Base-by-base conservation (phyloP, 768 basidiomycete genomes). In the Lactarius psammicola region DNA sequence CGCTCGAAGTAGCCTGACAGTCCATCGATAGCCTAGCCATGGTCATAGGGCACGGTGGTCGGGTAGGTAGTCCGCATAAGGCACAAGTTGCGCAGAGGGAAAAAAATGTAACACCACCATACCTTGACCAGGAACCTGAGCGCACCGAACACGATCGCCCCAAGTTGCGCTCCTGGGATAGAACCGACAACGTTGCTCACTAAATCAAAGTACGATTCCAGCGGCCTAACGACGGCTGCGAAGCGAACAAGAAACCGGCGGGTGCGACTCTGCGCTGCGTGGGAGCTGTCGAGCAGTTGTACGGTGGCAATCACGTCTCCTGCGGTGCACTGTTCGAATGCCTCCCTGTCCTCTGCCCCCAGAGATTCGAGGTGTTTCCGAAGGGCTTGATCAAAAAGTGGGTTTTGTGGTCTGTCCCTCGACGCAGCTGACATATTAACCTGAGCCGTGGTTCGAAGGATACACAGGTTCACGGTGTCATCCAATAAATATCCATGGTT, bases 371-470 rank as follows among this genome's bases (percentile, higher is more conserved):
- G 62, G 34, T 63, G 62, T 9, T 58, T 57, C 40, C 26, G 62
- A 20, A 63, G 56, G n/a, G 56, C 62, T n/a, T 36, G 62, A 56
- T 58, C 62, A 17, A 63, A 56, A n/a, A 63, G 23, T 40, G 62
- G 51, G 31, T 46, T 63, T 20, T 42, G 17, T 28, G 33, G 9
- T 46, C 18, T 17, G 56, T 28, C 6, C 3, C 15, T 17, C 15
- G 46, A 30, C 30, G 23, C 5, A n/a, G 31, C 13, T 34, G 46
- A 31, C 33, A 20, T 60, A 31, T 8, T 23, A 15, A 20, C 44
- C 9, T 20, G 11, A 49, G 46, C 46, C 49, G 49, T 51, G 49
- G 49, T 51, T 51, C 49, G 23, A 17, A 40, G 17, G 17, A 40
- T 17, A 40, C 44, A 46, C n/a, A 11, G n/a, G 10, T n/a, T n/a